Conservation (phyloP, 345 rosid species). For the Linum lewisii region DNA sequence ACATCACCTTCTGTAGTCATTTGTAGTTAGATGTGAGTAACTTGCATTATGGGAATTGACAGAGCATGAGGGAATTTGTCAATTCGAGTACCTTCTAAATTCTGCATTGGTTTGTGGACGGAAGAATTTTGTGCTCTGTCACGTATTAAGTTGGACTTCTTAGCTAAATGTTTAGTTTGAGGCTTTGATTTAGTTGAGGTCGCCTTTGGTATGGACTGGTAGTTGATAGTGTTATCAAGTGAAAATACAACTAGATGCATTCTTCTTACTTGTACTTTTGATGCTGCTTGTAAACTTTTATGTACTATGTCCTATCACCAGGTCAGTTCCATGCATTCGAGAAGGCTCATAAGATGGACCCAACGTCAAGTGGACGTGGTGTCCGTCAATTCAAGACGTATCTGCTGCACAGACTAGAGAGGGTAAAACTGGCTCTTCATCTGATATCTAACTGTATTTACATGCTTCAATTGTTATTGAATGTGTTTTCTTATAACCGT, state of each 20-base stretch:
- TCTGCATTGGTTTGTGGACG: not conserved
- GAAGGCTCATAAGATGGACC: conserved; percentile 71
- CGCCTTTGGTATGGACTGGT: not conserved
- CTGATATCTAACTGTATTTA: no score
- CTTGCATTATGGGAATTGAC: not conserved
- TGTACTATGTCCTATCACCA: conserved; percentile 16
- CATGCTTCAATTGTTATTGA: no score
- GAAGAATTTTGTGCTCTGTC: not conserved
- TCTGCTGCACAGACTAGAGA: conserved; percentile 66
- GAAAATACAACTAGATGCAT: not conserved
- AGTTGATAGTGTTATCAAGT: not conserved
- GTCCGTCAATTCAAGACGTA: conserved; percentile 93
- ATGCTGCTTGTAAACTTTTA: not conserved
- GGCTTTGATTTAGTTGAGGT: not conserved
- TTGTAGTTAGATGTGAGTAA: not conserved
- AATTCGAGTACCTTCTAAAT: not conserved
- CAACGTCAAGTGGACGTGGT: conserved; percentile 60
- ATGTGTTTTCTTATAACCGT: not conserved
- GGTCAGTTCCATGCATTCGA: conserved; percentile 95
- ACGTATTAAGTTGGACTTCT: not conserved
- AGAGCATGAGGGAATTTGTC: not conserved
- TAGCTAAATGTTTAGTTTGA: not conserved
- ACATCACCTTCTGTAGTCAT: not conserved
- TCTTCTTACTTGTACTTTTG: not conserved
- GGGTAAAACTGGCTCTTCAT: conserved; percentile 30